Base-by-base conservation (phyloP, 495 filamentous ascomycete genomes). In the Jackrogersella multiformis region DNA sequence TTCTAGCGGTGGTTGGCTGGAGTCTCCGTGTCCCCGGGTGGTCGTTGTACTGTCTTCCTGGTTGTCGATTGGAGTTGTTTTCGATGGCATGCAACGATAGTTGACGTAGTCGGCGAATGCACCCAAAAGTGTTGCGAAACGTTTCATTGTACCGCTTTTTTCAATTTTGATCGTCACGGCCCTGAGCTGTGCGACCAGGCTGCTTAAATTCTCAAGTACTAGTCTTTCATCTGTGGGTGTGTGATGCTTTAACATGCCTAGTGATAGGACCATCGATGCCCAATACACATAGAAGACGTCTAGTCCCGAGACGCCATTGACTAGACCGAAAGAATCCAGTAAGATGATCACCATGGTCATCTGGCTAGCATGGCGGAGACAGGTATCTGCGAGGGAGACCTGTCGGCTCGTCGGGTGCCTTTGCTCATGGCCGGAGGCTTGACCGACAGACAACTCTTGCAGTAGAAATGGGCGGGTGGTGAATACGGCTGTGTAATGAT, bases 391-490 rank as follows among this genome's bases (percentile, higher is more conserved):
- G 8, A 52, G 48, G 2, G 18, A 36, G 16, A 26, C 24, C 26
- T 66, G 53, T 8, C 49, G 46, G 10, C 12, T 34, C 16, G 38
- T 28, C 24, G 59, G 3, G 6, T 54, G 15, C 16, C 2, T 34
- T 32, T 21, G 49, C 15, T 35, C 26, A 13, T 35, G 23, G 9
- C 16, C 24, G 4, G 58, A 41, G 6, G 36, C n/a, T 38, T 62
- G 48, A 5, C 38, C 15, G 15, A 45, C 10, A 21, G 35, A 23
- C 8, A 62, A 24, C 15, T 54, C 59, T 26, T 62, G 59, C 21
- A 77, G 55, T 5, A 74, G 64, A 59, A 73, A 77, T 7, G 72
- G 67, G 6, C 75, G 69, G 1, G 75, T 70, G 0, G 68, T 55
- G n/a, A 76, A 65, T 2, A 68, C 51, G 28, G 68, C 66, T 16